phyloP scores from a whole-genome alignment of 2,329 filamentous ascomycete species.

The Cladobotryum mycophilum region DNA sequence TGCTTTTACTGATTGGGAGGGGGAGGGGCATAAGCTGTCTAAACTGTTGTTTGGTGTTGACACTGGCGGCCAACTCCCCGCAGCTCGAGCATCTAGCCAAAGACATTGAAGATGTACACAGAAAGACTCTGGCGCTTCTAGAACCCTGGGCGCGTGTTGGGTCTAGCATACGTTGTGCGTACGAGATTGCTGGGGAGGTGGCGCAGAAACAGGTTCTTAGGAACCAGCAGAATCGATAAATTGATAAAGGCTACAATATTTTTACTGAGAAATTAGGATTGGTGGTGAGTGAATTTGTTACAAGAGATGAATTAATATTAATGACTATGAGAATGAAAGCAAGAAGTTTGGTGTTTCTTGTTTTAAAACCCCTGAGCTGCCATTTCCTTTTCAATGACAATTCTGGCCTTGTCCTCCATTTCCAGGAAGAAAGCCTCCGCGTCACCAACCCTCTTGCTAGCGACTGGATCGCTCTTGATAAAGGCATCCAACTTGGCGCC shows the following conservation, averaged over 20 bases:
- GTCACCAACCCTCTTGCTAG: constrained; percentile 26
- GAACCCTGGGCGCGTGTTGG: constrained; percentile 14
- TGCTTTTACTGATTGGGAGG: too few species aligned
- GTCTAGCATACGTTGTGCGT: constrained; percentile 11
- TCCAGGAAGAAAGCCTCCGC: constrained; percentile 31
- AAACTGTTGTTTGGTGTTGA: constrained; percentile 10
- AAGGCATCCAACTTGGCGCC: constrained; percentile 26
- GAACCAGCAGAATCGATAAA: neutral
- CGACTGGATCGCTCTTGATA: constrained; percentile 29
- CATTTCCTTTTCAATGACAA: constrained; percentile 18
- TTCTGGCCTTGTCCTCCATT: constrained; percentile 26
- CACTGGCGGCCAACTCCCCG: constrained; percentile 14
- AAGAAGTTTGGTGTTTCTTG: neutral
- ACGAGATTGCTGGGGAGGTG: constrained; percentile 11
- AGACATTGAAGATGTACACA: constrained; percentile 12
- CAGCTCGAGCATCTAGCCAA: constrained; percentile 6
- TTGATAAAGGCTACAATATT: too few species aligned
- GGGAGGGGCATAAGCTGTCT: neutral
- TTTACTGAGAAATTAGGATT: neutral
- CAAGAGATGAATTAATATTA: neutral
- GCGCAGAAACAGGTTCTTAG: constrained; percentile 8
- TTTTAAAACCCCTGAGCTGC: constrained; percentile 4
- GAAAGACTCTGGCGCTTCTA: constrained; percentile 3
- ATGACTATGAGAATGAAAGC: neutral
- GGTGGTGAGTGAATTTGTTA: too few species aligned